Evolutionary conservation across 2,329 filamentous ascomycete species (phyloP).

Genomic region (Sclerotinia sclerotiorum): DNA sequence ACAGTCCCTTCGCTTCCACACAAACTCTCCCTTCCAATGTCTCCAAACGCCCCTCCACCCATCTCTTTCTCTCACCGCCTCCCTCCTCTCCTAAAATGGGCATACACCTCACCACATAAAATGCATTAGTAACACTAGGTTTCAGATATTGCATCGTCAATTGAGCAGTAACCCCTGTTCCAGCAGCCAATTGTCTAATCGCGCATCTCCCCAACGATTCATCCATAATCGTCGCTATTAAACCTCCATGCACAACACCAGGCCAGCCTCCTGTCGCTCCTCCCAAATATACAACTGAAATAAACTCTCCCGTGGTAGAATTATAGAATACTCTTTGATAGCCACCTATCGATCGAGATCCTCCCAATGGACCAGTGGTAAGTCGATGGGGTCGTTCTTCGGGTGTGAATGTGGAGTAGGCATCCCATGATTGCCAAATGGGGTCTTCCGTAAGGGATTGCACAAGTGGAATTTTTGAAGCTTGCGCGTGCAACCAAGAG

Average conservation of each 20-base stretch:
- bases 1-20: slow-evolving; percentile 58
- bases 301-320: slow-evolving; percentile 53
- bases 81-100: slow-evolving; percentile 43
- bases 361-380: slow-evolving; percentile 47
- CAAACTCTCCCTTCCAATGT: slow-evolving; percentile 55
- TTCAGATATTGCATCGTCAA: slow-evolving; percentile 62
- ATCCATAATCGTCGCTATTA: slow-evolving; percentile 66
- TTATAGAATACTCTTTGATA: slow-evolving; percentile 67
- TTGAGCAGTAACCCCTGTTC: slow-evolving; percentile 56
- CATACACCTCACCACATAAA: slow-evolving; percentile 60
- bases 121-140: slow-evolving; percentile 58
- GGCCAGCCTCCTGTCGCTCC: slow-evolving; percentile 68
- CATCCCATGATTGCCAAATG: slow-evolving; percentile 45
- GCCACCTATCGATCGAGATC: slow-evolving; percentile 46
- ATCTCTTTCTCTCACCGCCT: slow-evolving; percentile 39
- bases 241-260: slow-evolving; percentile 68
- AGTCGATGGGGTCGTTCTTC: slow-evolving; percentile 39
- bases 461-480: slow-evolving; percentile 50
- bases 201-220: slow-evolving; percentile 68
- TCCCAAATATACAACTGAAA: slow-evolving; percentile 68
- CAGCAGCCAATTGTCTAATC: slow-evolving; percentile 48
- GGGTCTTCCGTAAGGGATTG: slow-evolving; percentile 48
- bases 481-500: slow-evolving; percentile 45
- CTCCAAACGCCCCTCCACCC: slow-evolving; percentile 55
- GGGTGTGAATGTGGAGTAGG: slow-evolving; percentile 41